Conservation (phyloP, 768 basidiomycete species). For the Symmetrospora coprosmae region DNA sequence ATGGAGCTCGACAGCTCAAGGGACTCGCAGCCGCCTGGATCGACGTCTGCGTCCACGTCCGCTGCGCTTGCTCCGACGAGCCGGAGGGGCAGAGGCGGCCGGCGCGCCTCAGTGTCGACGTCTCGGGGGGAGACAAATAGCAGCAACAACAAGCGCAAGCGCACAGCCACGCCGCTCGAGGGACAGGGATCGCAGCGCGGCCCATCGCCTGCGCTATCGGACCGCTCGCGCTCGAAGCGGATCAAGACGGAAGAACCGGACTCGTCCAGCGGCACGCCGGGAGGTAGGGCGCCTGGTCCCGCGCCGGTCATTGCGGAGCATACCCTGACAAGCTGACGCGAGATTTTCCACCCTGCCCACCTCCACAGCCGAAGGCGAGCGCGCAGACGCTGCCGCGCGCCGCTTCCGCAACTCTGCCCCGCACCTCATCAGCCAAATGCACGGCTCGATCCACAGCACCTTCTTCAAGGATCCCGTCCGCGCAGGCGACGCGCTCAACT, state of each 20-base stretch:
- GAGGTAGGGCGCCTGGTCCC: too few relatives aligned
- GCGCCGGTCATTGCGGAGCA: not conserved
- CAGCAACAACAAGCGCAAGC: not conserved
- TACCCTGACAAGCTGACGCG: not conserved
- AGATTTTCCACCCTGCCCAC: not conserved
- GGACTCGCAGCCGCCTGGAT: too few relatives aligned
- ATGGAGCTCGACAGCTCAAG: too few relatives aligned
- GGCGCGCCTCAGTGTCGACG: too few relatives aligned
- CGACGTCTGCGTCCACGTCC: too few relatives aligned
- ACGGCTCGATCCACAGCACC: constrained; percentile 6
- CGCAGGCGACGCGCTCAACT: constrained; percentile 12
- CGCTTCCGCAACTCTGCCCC: constrained; percentile 16
- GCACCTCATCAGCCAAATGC: constrained; percentile 14
- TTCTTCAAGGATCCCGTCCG: constrained; percentile 16
- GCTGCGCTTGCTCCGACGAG: too few relatives aligned
- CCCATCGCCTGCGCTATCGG: constrained; percentile 1
- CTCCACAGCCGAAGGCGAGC: not conserved
- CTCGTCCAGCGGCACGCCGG: constrained; percentile 6
- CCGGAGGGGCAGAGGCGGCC: too few relatives aligned
- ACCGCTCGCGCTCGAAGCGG: not conserved
- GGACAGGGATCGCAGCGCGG: not conserved
- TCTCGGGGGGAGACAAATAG: too few relatives aligned
- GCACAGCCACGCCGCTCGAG: not conserved
- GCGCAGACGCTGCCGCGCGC: not conserved
- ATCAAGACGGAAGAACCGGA: constrained; percentile 17